Evolutionary conservation across 2,329 filamentous ascomycete genomes (phyloP).

Genomic region (Xylariaceae sp.): DNA sequence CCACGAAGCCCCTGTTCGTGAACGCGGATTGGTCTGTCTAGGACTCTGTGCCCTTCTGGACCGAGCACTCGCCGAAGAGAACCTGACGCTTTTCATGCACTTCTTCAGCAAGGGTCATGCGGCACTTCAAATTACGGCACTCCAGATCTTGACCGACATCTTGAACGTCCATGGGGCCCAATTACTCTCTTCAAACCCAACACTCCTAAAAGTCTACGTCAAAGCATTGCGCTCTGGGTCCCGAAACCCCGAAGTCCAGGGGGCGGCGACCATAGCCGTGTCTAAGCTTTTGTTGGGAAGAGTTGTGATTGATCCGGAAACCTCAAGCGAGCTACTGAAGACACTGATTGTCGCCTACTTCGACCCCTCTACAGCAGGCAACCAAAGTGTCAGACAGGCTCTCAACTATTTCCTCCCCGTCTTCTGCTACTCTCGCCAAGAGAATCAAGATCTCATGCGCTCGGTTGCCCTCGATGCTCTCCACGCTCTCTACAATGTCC

Average conservation of each 20-base stretch:
- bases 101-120: conserved; percentile 94
- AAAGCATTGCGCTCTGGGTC: conserved; percentile 72
- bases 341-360: conserved; percentile 85
- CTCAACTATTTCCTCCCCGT: conserved; percentile 93
- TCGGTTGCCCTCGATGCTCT: conserved; percentile 69
- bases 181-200: conserved; percentile 62
- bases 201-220: conserved; percentile 79
- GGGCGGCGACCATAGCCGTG: conserved; percentile 74
- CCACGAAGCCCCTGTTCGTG: conserved; percentile 87
- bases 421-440: conserved; percentile 79
- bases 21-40: conserved; percentile 83
- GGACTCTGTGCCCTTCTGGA: conserved; percentile 90
- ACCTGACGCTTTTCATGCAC: conserved; percentile 88
- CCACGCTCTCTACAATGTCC: conserved; percentile 67
- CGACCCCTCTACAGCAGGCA: conserved; percentile 73
- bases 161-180: conserved; percentile 83
- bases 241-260: conserved; percentile 70
- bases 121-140: conserved; percentile 78
- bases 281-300: conserved; percentile 82
- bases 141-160: conserved; percentile 92
- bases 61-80: conserved; percentile 86
- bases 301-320: conserved; percentile 66
- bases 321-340: conserved; percentile 72
- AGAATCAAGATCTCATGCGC: conserved; percentile 81
- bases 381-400: conserved; percentile 79